A percentile compares a stretch with the other conserved stretches of the same genome.
These are phyloP conservation scores for Cladosporium sp. DNA, from an alignment of 2,329 filamentous ascomycete genomes.

Conservation along the genomic window DNA sequence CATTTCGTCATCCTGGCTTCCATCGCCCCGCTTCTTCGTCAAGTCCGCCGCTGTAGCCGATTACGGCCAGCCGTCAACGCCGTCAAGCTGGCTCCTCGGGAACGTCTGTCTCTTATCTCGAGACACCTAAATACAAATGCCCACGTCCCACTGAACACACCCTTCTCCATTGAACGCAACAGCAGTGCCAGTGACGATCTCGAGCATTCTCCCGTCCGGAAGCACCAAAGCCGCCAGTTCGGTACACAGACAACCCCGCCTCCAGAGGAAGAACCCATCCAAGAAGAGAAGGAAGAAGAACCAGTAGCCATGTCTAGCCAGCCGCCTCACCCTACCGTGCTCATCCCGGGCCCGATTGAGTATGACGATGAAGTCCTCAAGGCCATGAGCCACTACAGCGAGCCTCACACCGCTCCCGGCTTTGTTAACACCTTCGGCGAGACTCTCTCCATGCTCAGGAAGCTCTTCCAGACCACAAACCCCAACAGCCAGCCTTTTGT, in stretches of 20 bases:
- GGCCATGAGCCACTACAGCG: constrained; percentile 92
- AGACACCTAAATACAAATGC: constrained; percentile 55
- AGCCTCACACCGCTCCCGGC: constrained; percentile 85
- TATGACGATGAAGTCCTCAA: constrained; percentile 95
- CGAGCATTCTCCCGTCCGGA: constrained; percentile 34
- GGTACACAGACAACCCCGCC: constrained; percentile 22
- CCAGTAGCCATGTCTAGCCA: constrained; percentile 52
- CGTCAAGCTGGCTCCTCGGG: constrained; percentile 44
- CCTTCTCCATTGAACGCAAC: constrained; percentile 56
- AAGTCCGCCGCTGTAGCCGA: constrained; percentile 15
- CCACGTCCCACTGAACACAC: constrained; percentile 57
- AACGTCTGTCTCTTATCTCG: constrained; percentile 51
- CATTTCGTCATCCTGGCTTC: constrained; percentile 20
- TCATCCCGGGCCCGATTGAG: constrained; percentile 97
- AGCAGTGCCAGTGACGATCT: constrained; percentile 50
- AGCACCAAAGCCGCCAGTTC: constrained; percentile 24
- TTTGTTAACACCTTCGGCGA: constrained; percentile 93
- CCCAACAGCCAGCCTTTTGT: constrained; percentile 83
- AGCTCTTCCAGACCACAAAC: constrained; percentile 88
- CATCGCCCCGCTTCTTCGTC: constrained; percentile 14
- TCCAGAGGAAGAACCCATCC: constrained; percentile 17
- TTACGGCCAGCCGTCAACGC: constrained; percentile 8
- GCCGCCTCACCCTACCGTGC: constrained; percentile 63
- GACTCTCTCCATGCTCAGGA: constrained; percentile 77
- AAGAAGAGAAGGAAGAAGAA: constrained; percentile 13